Percentiles rank a stretch among this genome's conserved stretches.
These are phyloP conservation scores for Acorus gramineus DNA, from an alignment of 106 monocot genomes.

Conservation along the genomic window DNA sequence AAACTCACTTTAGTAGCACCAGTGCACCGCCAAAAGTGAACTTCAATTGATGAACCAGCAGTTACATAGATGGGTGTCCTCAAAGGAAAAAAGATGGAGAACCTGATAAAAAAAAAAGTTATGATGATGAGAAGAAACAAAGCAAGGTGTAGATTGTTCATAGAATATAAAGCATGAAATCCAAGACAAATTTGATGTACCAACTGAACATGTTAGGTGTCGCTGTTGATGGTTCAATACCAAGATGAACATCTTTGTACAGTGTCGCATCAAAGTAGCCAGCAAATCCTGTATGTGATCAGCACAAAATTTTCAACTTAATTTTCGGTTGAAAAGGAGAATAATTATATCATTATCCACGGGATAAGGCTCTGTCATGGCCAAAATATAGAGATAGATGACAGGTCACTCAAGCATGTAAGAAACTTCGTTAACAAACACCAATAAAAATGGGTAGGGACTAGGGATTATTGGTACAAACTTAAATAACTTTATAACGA, in stretches of 20 bases:
- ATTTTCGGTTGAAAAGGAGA: too few species aligned
- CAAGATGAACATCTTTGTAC: constrained; percentile 89
- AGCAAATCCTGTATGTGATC: constrained; percentile 60
- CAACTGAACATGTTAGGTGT: constrained; percentile 98
- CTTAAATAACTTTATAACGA: too few species aligned
- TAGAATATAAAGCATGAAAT: too few species aligned
- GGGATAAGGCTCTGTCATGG: too few species aligned
- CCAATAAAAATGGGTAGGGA: too few species aligned
- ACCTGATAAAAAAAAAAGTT: constrained; percentile 30
- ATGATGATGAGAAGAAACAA: background rate
- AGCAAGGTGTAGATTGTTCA: background rate
- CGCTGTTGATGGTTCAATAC: constrained; percentile 76
- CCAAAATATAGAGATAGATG: too few species aligned
- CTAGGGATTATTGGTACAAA: too few species aligned
- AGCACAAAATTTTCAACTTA: background rate
- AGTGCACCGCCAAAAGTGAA: constrained; percentile 79
- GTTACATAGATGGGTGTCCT: constrained; percentile 50
- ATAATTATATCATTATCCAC: too few species aligned
- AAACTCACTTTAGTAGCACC: constrained; percentile 49
- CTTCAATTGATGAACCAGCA: constrained; percentile 44
- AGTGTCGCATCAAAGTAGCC: constrained; percentile 79
- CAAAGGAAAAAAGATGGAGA: constrained; percentile 87
- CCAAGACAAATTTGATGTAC: constrained; percentile 15
- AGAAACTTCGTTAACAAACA: too few species aligned
- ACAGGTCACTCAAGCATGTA: too few species aligned